Base-by-base conservation (phyloP, 2,329 filamentous ascomycete genomes). In the Penicillium thymicola region DNA sequence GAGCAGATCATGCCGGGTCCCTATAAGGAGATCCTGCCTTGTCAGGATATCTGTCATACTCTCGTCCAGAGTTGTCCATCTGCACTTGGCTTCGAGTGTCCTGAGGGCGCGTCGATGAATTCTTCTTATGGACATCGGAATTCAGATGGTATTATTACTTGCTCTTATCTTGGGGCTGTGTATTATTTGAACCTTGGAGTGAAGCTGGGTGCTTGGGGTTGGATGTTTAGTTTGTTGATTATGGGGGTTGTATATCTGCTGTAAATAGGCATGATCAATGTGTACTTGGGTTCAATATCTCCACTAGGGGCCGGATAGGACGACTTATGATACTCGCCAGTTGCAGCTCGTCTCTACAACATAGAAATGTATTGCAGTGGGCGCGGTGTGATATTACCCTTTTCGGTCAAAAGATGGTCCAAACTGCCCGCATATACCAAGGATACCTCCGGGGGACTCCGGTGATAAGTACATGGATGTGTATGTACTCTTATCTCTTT, bases 11-110 rank as follows among this genome's bases (percentile, higher is more conserved):
- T 81, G 59, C 92, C 94, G 0, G 94, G 94, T 0, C 94, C 94
- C 0, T 97, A 99, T 76, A 95, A 92, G 70, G 94, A 99, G 76
- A 79, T 97, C 21, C 78, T 96, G 9, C 94, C 94, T 0, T 97
- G 93, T 68, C 84, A 89, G 59, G 89, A 96, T 62, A 76, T 97
- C 49, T 99, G 94, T 76, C 94, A 92, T 70, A 85, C 88, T 52
- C 81, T 99, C 1, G 89, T 96, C 11, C 86, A 89, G 74, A 90
- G 84, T 69, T 99, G 94, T 74, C 93, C 94, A 0, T 82, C 91
- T 0, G 75, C 81, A 0, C 77, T 99, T 65, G 79, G 81, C 0
- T 97, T 99, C 66, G 76, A 71, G 1, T 99, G 94, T 75, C 93
- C 94, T 1, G 65, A 67, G 2, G 78, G 78, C 0, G 69, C 69